Evolutionary conservation across 176 grass and related monocot genomes (phyloP).

Genomic region (Avena atlantica): DNA sequence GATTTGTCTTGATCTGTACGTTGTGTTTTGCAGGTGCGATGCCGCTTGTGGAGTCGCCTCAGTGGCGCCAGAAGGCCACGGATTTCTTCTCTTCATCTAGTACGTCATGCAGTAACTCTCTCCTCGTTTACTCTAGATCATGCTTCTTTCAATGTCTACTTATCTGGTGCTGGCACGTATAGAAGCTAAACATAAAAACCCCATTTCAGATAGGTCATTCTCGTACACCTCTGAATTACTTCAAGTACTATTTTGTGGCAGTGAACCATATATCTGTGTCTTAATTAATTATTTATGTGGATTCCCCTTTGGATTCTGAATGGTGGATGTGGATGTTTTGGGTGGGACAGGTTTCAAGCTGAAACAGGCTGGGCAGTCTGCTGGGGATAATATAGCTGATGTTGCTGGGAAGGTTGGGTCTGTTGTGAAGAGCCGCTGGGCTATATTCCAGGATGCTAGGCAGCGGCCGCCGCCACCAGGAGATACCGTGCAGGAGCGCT

Average conservation of each 20-base stretch:
- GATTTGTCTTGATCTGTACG: neutral
- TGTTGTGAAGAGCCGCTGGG: constrained; percentile 82
- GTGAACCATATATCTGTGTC: neutral
- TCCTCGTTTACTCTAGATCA: constrained; percentile 20
- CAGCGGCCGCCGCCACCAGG: constrained; percentile 60
- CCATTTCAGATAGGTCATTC: neutral
- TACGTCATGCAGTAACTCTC: constrained; percentile 30
- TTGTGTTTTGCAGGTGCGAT: constrained; percentile 49
- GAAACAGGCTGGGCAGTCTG: constrained; percentile 88
- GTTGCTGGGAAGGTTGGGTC: constrained; percentile 83
- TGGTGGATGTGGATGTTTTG: constrained; percentile 5
- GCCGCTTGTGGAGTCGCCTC: constrained; percentile 67
- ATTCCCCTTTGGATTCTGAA: constrained; percentile 16
- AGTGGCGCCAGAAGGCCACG: constrained; percentile 81
- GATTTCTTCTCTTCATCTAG: constrained; percentile 89
- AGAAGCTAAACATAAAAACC: neutral
- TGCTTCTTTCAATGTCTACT: constrained; percentile 5
- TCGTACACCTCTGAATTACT: constrained; percentile 9
- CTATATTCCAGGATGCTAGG: constrained; percentile 79
- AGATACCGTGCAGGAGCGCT: constrained; percentile 83
- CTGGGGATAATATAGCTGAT: constrained; percentile 85
- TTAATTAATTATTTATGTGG: neutral
- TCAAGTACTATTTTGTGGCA: neutral
- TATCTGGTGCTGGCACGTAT: neutral
- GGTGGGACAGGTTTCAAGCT: constrained; percentile 67